Conservation (phyloP, 805 yeast species). For the Ogataea zsoltii region DNA sequence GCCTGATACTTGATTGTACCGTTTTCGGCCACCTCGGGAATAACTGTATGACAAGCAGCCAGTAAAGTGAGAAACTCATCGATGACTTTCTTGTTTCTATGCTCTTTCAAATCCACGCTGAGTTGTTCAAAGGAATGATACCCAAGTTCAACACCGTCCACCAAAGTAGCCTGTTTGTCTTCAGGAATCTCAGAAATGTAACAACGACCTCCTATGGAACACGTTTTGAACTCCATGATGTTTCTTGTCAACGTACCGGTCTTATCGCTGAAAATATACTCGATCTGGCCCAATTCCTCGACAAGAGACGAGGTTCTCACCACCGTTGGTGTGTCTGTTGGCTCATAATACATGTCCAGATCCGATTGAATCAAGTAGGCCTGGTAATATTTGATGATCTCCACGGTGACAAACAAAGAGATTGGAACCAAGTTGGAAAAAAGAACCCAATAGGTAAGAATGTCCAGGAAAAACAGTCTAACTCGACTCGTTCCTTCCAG, state of each 20-base stretch:
- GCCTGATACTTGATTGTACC: conserved; percentile 90
- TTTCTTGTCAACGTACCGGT: conserved; percentile 96
- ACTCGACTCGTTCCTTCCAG: conserved; percentile 68
- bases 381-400: conserved; percentile 91
- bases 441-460: conserved; percentile 93
- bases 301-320: conserved; percentile 94
- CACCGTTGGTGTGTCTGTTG: conserved; percentile 89
- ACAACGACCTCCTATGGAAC: conserved; percentile 90
- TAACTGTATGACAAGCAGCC: conserved; percentile 96
- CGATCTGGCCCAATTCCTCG: conserved; percentile 96
- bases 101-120: conserved; percentile 41
- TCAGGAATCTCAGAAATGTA: conserved; percentile 90
- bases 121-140: conserved; percentile 70
- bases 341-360: conserved; percentile 86
- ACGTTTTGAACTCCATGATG: conserved; percentile 93
- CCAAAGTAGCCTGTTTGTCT: conserved; percentile 67
- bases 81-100: conserved; percentile 48
- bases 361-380: conserved; percentile 94
- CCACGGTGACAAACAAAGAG: conserved; percentile 93
- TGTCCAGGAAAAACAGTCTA: conserved; percentile 77
- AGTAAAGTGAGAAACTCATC: conserved; percentile 79
- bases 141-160: conserved; percentile 83
- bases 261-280: conserved; percentile 93
- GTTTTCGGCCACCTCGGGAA: conserved; percentile 74
- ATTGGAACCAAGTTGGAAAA: conserved; percentile 98